Percentiles rank a stretch among this genome's conserved stretches.
These are phyloP conservation scores for Barnettozyma vustinii DNA, from an alignment of 805 yeast genomes.

Conservation along the genomic window DNA sequence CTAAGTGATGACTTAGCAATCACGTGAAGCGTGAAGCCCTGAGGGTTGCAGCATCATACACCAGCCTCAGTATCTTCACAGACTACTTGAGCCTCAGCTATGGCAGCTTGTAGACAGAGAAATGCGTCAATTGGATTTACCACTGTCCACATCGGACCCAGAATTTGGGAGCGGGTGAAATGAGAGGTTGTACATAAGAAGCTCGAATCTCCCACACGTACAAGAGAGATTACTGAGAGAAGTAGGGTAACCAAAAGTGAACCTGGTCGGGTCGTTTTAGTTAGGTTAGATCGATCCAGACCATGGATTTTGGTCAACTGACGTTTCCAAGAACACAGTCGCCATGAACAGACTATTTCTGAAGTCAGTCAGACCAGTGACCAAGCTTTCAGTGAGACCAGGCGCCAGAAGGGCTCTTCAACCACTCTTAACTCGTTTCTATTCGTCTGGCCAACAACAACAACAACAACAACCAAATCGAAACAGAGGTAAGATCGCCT, in stretches of 20 bases:
- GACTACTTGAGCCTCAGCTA: no score
- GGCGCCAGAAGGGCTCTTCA: background rate
- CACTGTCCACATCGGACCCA: no score
- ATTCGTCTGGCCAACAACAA: background rate
- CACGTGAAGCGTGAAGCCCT: no score
- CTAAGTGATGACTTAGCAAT: no score
- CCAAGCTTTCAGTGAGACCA: background rate
- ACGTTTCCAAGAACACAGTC: background rate
- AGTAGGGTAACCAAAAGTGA: background rate
- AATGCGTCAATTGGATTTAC: no score
- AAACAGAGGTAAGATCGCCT: slow-evolving; percentile 27
- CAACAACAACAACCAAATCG: slow-evolving; percentile 5
- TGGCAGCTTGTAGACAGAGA: no score
- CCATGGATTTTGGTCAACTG: background rate
- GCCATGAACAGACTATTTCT: slow-evolving; percentile 1
- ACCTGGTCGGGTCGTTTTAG: no score
- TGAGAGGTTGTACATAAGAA: no score
- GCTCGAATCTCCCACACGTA: no score
- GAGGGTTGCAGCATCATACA: no score
- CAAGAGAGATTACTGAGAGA: background rate
- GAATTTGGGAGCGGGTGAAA: no score
- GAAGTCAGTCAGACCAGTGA: background rate
- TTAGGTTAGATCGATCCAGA: background rate
- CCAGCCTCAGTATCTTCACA: no score
- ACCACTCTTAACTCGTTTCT: background rate